phyloP scores from a whole-genome alignment of 116 monocot species.

The Papilionanthe hybrid region DNA sequence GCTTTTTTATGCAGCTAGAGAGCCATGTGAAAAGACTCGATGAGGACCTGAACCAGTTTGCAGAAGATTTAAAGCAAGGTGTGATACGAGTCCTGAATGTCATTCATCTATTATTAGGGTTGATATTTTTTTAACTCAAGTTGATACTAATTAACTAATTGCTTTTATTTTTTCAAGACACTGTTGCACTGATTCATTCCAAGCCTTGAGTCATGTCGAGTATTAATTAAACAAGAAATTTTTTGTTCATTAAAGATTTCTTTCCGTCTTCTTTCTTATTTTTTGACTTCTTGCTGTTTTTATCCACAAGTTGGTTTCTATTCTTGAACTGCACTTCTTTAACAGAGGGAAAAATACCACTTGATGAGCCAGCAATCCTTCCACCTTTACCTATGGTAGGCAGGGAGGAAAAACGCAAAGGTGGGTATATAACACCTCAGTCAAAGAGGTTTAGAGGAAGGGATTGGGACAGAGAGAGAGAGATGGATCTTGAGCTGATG shows the following conservation, averaged over 20 bases:
- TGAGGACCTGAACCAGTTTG: constrained; percentile 92
- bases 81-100: not conserved
- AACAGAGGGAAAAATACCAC: constrained; percentile 84
- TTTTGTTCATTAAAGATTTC: too few relatives aligned
- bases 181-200: not conserved
- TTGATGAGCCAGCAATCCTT: constrained; percentile 86
- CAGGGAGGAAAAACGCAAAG: constrained; percentile 74
- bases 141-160: not conserved
- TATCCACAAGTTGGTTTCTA: not conserved
- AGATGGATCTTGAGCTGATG: constrained; percentile 86
- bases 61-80: constrained; percentile 99
- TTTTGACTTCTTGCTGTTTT: not conserved
- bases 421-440: constrained; percentile 69
- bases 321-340: too few relatives aligned
- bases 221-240: too few relatives aligned
- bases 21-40: constrained; percentile 93
- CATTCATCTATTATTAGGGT: not conserved
- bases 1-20: constrained; percentile 63
- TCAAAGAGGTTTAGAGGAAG: constrained; percentile 70
- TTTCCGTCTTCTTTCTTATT: too few relatives aligned
- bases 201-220: too few relatives aligned
- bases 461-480: constrained; percentile 86
- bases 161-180: too few relatives aligned
- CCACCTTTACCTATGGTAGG: constrained; percentile 52
- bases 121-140: not conserved